Conservation (phyloP, 129 eudicot genomes). For the Tagetes erecta region DNA sequence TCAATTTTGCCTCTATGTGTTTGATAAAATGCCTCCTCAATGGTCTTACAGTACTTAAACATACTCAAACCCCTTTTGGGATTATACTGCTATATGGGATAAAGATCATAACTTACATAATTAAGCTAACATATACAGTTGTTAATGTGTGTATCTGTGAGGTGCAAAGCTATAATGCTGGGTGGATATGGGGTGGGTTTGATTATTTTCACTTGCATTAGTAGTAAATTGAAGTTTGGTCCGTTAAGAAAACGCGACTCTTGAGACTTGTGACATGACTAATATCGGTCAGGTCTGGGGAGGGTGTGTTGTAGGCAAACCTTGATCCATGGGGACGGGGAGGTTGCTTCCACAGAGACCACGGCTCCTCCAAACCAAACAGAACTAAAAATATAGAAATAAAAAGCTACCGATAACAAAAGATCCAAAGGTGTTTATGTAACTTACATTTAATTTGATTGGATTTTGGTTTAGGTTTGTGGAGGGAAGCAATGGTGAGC, state of each 20-base stretch:
- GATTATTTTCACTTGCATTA: not conserved
- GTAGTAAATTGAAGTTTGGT: not conserved
- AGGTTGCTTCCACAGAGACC: no score
- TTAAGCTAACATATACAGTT: not conserved
- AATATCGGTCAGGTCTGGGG: not conserved
- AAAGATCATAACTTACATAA: not conserved
- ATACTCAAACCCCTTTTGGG: slow-evolving; percentile 17
- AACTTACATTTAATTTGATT: slow-evolving; percentile 7
- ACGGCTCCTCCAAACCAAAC: no score
- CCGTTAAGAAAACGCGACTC: not conserved
- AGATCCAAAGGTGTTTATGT: slow-evolving; percentile 16
- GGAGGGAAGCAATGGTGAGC: slow-evolving; percentile 83
- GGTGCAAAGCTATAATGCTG: slow-evolving; percentile 20
- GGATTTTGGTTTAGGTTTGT: slow-evolving; percentile 25
- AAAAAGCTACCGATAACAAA: no score
- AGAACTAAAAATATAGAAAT: no score
- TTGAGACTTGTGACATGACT: not conserved
- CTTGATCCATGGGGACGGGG: no score
- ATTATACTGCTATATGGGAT: not conserved
- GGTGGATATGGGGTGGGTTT: slow-evolving; percentile 10
- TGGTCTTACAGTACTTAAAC: slow-evolving; percentile 3
- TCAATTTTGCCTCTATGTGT: slow-evolving; percentile 7
- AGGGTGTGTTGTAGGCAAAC: no score
- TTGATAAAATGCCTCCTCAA: slow-evolving; percentile 18
- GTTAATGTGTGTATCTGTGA: slow-evolving; percentile 1